Base-by-base conservation (phyloP, 352 stramenopile genomes). In the Peronospora destructor region DNA sequence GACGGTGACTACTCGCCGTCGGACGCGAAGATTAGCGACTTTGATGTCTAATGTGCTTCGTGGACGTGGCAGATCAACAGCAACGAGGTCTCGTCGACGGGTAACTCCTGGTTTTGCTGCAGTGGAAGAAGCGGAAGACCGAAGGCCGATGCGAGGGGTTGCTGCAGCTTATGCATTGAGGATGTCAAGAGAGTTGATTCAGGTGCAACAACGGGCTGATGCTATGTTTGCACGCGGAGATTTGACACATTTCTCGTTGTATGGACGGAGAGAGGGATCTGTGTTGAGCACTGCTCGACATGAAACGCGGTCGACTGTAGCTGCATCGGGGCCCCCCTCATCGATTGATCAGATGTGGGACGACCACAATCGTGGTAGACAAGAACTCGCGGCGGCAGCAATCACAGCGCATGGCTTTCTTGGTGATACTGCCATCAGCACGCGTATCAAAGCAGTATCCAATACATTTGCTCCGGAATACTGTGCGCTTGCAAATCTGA, bases 101-200 rank as follows among this genome's bases (percentile, higher is more conserved):
- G 40, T 43, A 41, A 42, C 46, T n/a, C 14, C 55, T 16, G 45
- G 54, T 38, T 56, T 71, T 60, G 41, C 59, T 53, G 56, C 58
- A 19, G 49, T 60, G 2, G 51, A 49, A 26, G 44, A 65, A n/a
- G 52, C 14, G 7, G 60, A 74, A 44, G 58, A 66, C 12, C 49
- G 63, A 17, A 67, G 75, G 9, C 76, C 70, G 0, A 74, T 87
- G 45, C 67, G 73, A 21, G 76, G 79, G 6, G 66, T 86, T 33
- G 79, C 79, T 1, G 68, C 79, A 1, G 65, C 68, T 12, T 91
- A 91, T 49, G 73, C 76, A 5, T 39, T 85, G n/a, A 71, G 76
- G 9, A 91, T 91, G 79, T 91, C 79, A 7, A 53, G 75, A 39
- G 79, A 91, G 51, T 62, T 91, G 0, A 74, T 87, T 61, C 67